A percentile compares a stretch with the other conserved stretches of the same genome.
Conservation (phyloP, 768 basidiomycete species). For the Boletus huronensis region DNA sequence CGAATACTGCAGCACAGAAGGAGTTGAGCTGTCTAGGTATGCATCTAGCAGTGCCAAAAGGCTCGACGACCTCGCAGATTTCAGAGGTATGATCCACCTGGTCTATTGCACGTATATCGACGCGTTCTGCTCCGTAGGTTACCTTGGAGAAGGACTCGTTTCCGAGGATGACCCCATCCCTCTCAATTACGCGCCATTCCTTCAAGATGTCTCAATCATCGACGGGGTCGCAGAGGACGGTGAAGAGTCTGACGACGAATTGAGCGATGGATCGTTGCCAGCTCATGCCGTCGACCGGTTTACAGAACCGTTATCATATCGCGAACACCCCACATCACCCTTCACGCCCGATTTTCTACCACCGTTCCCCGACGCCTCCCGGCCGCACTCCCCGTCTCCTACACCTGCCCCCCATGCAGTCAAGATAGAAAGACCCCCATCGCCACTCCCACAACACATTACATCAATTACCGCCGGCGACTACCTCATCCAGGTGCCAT, state of each 20-base stretch:
- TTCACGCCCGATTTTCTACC: slow-evolving; percentile 34
- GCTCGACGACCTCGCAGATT: slow-evolving; percentile 69
- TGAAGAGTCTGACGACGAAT: slow-evolving; percentile 29
- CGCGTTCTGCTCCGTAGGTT: slow-evolving; percentile 44
- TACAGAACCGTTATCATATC: slow-evolving; percentile 28
- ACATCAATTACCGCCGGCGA: slow-evolving; percentile 52
- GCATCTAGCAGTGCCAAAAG: slow-evolving; percentile 59
- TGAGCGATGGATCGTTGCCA: slow-evolving; percentile 10
- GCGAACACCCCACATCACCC: slow-evolving; percentile 30
- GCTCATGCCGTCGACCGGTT: slow-evolving; percentile 22
- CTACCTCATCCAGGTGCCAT: slow-evolving; percentile 69
- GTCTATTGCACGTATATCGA: not conserved
- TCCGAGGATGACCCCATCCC: slow-evolving; percentile 55
- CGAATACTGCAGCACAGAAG: slow-evolving; percentile 66
- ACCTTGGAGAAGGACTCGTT: slow-evolving; percentile 55
- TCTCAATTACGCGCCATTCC: slow-evolving; percentile 44
- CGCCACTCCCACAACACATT: slow-evolving; percentile 43
- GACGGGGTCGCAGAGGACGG: slow-evolving; percentile 31
- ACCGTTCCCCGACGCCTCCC: slow-evolving; percentile 32
- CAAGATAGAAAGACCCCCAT: slow-evolving; percentile 34
- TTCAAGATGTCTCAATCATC: slow-evolving; percentile 16
- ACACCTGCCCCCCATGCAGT: slow-evolving; percentile 32
- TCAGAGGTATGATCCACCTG: slow-evolving; percentile 53
- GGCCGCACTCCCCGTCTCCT: slow-evolving; percentile 34
- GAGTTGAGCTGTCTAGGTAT: slow-evolving; percentile 64